A percentile compares a stretch with the other conserved stretches of the same genome.
phyloP scores from a whole-genome alignment of 2,329 filamentous ascomycete genomes.

The Juglanconis oblonga region DNA sequence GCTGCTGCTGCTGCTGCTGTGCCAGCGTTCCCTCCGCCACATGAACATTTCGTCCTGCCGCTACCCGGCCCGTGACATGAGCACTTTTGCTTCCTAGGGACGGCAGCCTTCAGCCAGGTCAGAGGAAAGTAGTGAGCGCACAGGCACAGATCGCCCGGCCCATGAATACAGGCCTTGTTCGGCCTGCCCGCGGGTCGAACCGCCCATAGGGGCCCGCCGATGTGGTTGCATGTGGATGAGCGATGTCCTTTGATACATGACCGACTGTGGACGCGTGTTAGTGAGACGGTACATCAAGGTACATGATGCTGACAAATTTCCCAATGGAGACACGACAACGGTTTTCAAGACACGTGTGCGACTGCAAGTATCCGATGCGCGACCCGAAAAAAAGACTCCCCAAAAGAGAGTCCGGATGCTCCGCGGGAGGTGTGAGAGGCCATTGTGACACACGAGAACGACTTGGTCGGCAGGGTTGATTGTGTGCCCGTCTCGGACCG shows the following conservation, averaged over 20 bases:
- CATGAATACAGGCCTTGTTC: conserved; percentile 67
- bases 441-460: background rate
- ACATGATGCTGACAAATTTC: background rate
- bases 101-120: conserved; percentile 49
- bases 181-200: conserved; percentile 71
- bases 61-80: conserved; percentile 34
- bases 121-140: conserved; percentile 29
- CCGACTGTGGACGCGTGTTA: conserved; percentile 45
- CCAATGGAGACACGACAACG: background rate
- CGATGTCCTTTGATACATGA: conserved; percentile 74
- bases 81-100: conserved; percentile 57
- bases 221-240: conserved; percentile 70
- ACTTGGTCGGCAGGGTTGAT: background rate
- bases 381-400: too few species aligned
- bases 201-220: conserved; percentile 27
- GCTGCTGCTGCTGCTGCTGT: conserved; percentile 23
- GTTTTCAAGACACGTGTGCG: background rate
- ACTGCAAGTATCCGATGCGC: background rate
- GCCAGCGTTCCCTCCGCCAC: conserved; percentile 19
- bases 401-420: background rate
- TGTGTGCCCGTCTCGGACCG: background rate
- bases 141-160: conserved; percentile 61
- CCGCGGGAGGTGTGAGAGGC: background rate
- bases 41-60: conserved; percentile 12
- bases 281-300: background rate